A percentile compares a stretch with the other conserved stretches of the same genome.
Evolutionary conservation across 106 monocot genomes (phyloP).

Genomic region (Dendrobium officinale): DNA sequence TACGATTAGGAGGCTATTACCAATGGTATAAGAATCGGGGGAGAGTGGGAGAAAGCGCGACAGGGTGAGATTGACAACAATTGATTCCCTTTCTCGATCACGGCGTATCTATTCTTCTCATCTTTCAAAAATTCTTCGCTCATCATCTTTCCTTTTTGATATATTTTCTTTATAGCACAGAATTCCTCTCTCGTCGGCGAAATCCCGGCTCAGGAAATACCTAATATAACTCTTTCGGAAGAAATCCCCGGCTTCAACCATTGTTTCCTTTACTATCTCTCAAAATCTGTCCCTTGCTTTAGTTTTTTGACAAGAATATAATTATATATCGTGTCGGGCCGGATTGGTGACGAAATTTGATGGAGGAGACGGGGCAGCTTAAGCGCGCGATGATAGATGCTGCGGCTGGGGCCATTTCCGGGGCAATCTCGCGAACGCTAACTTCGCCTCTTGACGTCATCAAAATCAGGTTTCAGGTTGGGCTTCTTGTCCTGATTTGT

Average conservation of each 20-base stretch:
- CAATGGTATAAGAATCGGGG: too few relatives aligned
- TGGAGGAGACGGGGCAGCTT: constrained; percentile 47
- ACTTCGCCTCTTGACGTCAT: constrained; percentile 96
- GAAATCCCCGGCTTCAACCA: neutral
- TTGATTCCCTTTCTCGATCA: too few relatives aligned
- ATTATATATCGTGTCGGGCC: neutral
- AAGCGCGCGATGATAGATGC: constrained; percentile 50
- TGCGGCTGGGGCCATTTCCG: constrained; percentile 76
- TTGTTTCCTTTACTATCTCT: neutral
- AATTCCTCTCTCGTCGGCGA: too few relatives aligned
- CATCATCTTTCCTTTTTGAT: neutral
- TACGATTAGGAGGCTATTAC: too few relatives aligned
- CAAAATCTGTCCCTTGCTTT: neutral
- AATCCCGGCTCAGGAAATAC: neutral
- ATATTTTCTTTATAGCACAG: neutral
- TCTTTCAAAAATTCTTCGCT: too few relatives aligned
- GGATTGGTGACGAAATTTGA: neutral
- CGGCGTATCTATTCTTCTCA: too few relatives aligned
- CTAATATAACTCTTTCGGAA: neutral
- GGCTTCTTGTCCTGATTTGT: neutral
- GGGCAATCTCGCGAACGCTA: constrained; percentile 78
- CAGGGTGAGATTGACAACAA: too few relatives aligned
- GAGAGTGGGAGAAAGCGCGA: too few relatives aligned
- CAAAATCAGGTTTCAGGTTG: constrained; percentile 94
- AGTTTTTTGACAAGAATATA: neutral